These are phyloP conservation scores for Suillus placidus DNA, from an alignment of 768 basidiomycete species.

Conservation along the genomic window DNA sequence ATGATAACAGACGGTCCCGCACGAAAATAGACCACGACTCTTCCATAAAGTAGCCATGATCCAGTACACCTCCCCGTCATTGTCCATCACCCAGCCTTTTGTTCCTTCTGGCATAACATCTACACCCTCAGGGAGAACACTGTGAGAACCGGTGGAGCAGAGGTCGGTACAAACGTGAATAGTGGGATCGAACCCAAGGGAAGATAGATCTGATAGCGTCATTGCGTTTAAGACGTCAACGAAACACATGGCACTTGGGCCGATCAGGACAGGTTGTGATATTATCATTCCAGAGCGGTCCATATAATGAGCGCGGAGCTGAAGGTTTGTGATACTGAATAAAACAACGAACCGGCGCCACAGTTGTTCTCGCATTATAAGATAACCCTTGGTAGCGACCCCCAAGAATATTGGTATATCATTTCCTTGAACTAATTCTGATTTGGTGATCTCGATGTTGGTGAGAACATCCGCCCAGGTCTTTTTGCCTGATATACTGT, in stretches of 20 bases:
- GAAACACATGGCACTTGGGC: accelerated
- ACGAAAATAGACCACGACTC: background rate
- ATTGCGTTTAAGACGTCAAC: background rate
- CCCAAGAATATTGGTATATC: background rate
- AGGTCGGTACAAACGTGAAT: background rate
- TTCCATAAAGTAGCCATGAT: background rate
- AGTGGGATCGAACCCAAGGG: background rate
- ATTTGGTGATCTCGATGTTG: background rate
- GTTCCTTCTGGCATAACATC: background rate
- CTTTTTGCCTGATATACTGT: background rate
- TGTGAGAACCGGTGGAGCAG: background rate
- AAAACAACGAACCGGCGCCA: background rate
- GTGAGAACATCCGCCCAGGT: background rate
- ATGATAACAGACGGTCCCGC: background rate
- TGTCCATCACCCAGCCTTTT: background rate
- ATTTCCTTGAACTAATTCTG: background rate
- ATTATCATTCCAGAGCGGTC: slow-evolving; percentile 1
- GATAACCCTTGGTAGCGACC: background rate
- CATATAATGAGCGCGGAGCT: background rate
- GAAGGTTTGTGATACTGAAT: background rate
- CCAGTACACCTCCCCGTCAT: background rate
- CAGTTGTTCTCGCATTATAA: background rate
- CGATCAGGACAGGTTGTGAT: background rate
- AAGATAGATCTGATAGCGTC: background rate
- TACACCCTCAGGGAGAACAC: background rate